Percentiles rank a stretch among this genome's conserved stretches.
Conservation (phyloP, 148 eudicot genomes). For the Rhododendron mucronatum region DNA sequence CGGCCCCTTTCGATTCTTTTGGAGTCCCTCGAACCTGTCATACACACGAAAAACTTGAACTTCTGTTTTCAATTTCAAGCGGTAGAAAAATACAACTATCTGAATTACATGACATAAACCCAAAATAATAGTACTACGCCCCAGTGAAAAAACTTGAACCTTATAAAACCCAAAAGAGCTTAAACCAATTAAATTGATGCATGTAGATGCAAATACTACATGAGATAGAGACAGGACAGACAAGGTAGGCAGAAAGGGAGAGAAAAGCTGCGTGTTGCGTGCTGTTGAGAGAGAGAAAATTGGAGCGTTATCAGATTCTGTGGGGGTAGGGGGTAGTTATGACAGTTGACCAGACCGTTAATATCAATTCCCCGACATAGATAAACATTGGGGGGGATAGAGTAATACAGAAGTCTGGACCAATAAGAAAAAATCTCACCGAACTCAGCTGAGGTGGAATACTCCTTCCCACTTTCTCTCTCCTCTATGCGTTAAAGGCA, state of each 20-base stretch:
- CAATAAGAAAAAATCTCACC: slow-evolving; percentile 27
- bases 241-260: slow-evolving; percentile 10
- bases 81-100: neutral
- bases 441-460: slow-evolving; percentile 37
- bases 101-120: neutral
- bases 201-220: slow-evolving; percentile 6
- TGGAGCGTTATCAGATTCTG: slow-evolving; percentile 46
- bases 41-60: slow-evolving; percentile 10
- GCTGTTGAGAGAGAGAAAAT: slow-evolving; percentile 35
- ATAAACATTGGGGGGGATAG: slow-evolving; percentile 8
- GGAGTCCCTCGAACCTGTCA: slow-evolving; percentile 45
- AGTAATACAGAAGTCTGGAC: slow-evolving; percentile 27
- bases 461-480: slow-evolving; percentile 11
- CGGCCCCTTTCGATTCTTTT: slow-evolving; percentile 25
- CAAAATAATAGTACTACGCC: neutral
- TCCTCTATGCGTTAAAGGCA: slow-evolving; percentile 2
- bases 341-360: slow-evolving; percentile 58
- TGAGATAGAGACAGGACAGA: slow-evolving; percentile 1
- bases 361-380: slow-evolving; percentile 11
- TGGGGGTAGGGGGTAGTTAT: slow-evolving; percentile 40
- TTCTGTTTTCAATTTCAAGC: neutral
- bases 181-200: slow-evolving; percentile 12
- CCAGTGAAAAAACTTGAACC: slow-evolving; percentile 8
- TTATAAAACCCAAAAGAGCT: slow-evolving; percentile 9
- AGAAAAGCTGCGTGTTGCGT: slow-evolving; percentile 6